These are phyloP conservation scores for Eragrostis curvula DNA, from an alignment of 176 grass and related monocot species.

Conservation along the genomic window DNA sequence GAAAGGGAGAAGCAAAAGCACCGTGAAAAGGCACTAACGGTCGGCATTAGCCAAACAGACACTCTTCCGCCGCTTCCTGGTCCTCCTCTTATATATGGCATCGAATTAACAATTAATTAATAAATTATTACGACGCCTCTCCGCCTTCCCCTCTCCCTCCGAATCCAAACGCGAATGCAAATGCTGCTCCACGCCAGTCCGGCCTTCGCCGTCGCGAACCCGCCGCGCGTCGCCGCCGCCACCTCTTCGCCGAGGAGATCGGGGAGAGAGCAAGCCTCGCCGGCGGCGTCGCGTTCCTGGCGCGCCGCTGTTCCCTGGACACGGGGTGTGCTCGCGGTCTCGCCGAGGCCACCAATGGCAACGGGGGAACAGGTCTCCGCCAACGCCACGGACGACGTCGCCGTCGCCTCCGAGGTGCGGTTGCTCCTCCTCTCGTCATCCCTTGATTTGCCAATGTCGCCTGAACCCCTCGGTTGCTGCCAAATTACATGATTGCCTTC, in stretches of 20 bases:
- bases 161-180: conserved; percentile 28
- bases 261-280: background rate
- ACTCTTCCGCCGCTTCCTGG: background rate
- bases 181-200: conserved; percentile 36
- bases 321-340: background rate
- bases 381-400: background rate
- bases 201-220: background rate
- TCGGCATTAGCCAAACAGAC: background rate
- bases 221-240: conserved; percentile 10
- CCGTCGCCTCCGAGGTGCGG: conserved; percentile 35
- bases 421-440: background rate
- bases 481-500: background rate
- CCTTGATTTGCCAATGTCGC: background rate
- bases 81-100: background rate
- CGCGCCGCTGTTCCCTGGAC: background rate
- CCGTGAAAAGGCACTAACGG: background rate
- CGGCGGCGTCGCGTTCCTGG: conserved; percentile 13
- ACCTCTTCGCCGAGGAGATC: conserved; percentile 12
- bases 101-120: background rate
- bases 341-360: conserved; percentile 27
- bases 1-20: background rate
- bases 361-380: background rate
- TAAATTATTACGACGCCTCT: background rate
- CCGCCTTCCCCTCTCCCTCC: background rate
- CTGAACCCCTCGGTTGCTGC: background rate